phyloP scores from a whole-genome alignment of 192 early-diverging fungal genomes.

The Cladochytrium replicatum region DNA sequence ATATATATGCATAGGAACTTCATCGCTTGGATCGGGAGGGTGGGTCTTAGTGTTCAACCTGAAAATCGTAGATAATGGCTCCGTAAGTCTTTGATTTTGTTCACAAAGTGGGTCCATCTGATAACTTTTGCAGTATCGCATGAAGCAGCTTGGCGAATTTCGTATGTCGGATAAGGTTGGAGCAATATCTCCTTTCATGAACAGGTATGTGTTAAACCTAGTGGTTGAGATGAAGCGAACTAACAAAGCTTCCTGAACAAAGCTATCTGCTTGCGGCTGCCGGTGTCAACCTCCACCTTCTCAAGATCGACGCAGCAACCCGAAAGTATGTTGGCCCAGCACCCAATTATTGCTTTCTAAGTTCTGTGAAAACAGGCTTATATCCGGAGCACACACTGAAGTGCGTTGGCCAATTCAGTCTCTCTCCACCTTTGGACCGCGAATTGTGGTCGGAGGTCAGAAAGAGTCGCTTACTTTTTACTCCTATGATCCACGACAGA shows the following conservation, averaged over 20 bases:
- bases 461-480: constrained; percentile 25
- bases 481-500: constrained; percentile 20
- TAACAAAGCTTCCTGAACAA: neutral
- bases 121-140: constrained; percentile 18
- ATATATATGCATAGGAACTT: constrained; percentile 31
- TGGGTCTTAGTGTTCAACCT: constrained; percentile 39
- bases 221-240: neutral
- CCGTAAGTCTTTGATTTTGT: neutral
- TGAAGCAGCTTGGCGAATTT: constrained; percentile 30
- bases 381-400: constrained; percentile 20
- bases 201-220: constrained; percentile 18
- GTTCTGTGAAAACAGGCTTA: constrained; percentile 17
- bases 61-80: constrained; percentile 8
- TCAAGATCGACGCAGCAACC: constrained; percentile 36
- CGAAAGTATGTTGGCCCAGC: constrained; percentile 21
- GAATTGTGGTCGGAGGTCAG: constrained; percentile 22
- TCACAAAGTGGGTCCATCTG: constrained; percentile 2
- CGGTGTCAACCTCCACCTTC: constrained; percentile 24
- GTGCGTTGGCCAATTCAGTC: constrained; percentile 29
- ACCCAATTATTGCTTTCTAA: constrained; percentile 3
- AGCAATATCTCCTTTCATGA: constrained; percentile 27
- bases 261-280: constrained; percentile 36
- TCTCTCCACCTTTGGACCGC: constrained; percentile 15
- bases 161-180: constrained; percentile 15
- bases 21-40: neutral